Base-by-base conservation (phyloP, 2,329 filamentous ascomycete species). In the Amauroascus verrucosus region DNA sequence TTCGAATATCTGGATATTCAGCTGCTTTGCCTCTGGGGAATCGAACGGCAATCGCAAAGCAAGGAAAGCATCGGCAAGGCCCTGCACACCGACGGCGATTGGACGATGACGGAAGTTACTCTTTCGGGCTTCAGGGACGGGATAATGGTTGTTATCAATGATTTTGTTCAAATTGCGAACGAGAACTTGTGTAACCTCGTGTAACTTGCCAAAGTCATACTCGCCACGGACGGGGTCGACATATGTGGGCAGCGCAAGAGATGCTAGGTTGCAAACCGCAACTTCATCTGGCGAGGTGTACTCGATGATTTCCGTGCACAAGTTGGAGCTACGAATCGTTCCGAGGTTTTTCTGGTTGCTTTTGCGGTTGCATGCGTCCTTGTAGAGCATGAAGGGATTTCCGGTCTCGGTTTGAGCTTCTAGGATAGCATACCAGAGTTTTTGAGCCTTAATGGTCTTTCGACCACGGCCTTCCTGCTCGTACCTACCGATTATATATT, bases 311-410 rank as follows among this genome's bases (percentile, higher is more conserved):
- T 98, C 93, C 48, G 91, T 97, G 83, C 93, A 98, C 47, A 98
- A 79, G 73, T 98, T 98, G 66, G 93, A 98, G 79, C 88, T 96
- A 72, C 89, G 89, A 64, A 98, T 98, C 58, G 90, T 96, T 61
- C 93, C 93, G 30, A 98, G 80, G 75, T 98, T 98, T 85, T 98
- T 97, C 77, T 98, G 93, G 81, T 98, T 98, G 79, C 90, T 96
- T 85, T 98, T 98, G 71, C 83, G 83, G 82, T 98, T 98, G 82
- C 86, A 91, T 66, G 84, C 81, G 74, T 98, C 93, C 80, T 98
- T 98, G 84, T 98, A 98, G 56, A 97, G 84, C 88, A 98, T 98
- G 76, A 95, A 98, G 47, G 93, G 93, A 74, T 95, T 97, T 63
- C 93, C 93, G 44, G 93, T 98, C 82, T 98, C 93, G 32, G 91